Percentiles rank a stretch among this genome's conserved stretches.
Conservation (phyloP, 345 rosid genomes). For the Salix purpurea region DNA sequence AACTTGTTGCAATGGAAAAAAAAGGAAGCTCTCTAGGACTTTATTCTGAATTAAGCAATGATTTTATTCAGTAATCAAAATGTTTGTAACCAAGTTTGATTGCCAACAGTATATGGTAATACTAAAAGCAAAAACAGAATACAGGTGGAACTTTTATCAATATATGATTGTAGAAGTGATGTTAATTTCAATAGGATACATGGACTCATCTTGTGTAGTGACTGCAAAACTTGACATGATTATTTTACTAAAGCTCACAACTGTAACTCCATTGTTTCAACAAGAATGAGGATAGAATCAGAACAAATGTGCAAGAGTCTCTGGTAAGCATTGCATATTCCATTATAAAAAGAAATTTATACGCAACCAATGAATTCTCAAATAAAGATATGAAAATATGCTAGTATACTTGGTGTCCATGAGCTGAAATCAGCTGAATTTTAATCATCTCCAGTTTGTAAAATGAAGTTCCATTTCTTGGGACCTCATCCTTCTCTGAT, state of each 20-base stretch:
- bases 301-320: background rate
- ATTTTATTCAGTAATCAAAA: background rate
- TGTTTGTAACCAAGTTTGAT: background rate
- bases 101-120: background rate
- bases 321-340: background rate
- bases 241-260: background rate
- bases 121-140: background rate
- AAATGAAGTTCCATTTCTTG: conserved; percentile 46
- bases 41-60: background rate
- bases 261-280: background rate
- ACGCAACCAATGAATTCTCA: background rate
- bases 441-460: conserved; percentile 83
- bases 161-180: background rate
- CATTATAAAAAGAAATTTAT: background rate
- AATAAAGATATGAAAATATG: conserved; percentile 6
- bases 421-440: conserved; percentile 71
- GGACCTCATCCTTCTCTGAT: conserved; percentile 32
- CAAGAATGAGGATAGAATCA: background rate
- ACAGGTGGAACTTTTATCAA: background rate
- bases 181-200: background rate
- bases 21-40: background rate
- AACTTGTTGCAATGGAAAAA: background rate
- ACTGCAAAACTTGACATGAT: background rate
- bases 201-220: background rate
- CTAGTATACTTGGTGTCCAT: conserved; percentile 65